Evolutionary conservation across 768 basidiomycete genomes (phyloP).

Genomic region (Hemileccinum rubropunctum): DNA sequence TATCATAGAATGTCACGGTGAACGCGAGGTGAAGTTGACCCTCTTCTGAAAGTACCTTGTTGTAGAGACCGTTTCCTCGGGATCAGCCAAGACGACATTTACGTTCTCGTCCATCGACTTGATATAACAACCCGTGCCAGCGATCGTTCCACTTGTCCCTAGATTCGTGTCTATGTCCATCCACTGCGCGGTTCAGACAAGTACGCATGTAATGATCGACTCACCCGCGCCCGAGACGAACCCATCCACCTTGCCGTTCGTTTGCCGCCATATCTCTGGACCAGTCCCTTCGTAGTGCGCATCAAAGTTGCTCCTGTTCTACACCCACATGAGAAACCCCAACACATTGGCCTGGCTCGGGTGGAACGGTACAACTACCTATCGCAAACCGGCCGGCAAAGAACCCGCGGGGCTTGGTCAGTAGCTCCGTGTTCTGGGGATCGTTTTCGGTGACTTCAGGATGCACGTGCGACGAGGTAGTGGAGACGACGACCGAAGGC

Average conservation of each 20-base stretch:
- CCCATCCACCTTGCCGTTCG: conserved; percentile 74
- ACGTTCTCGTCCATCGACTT: conserved; percentile 70
- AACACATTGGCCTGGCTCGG: too few species aligned
- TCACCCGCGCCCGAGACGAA: conserved; percentile 90
- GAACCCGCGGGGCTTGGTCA: conserved; percentile 68
- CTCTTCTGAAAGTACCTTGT: conserved; percentile 63
- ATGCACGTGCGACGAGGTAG: conserved; percentile 44
- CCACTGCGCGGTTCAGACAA: not conserved
- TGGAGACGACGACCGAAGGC: conserved; percentile 52
- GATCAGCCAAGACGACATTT: conserved; percentile 79
- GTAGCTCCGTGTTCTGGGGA: conserved; percentile 41
- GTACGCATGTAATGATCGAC: conserved; percentile 1
- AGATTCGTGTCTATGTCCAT: not conserved
- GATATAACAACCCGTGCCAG: conserved; percentile 77
- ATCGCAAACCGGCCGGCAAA: conserved; percentile 97
- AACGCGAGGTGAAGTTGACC: not conserved
- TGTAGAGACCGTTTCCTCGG: conserved; percentile 91
- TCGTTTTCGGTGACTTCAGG: conserved; percentile 28
- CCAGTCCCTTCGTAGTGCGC: conserved; percentile 91
- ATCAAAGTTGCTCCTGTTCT: conserved; percentile 84
- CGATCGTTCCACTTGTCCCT: conserved; percentile 97
- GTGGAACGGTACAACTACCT: not conserved
- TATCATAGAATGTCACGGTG: conserved; percentile 20
- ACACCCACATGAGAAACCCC: too few species aligned
- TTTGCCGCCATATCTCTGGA: conserved; percentile 94